Evolutionary conservation across 495 filamentous ascomycete genomes (phyloP).

Genomic region (Neurospora tetrasperma): DNA sequence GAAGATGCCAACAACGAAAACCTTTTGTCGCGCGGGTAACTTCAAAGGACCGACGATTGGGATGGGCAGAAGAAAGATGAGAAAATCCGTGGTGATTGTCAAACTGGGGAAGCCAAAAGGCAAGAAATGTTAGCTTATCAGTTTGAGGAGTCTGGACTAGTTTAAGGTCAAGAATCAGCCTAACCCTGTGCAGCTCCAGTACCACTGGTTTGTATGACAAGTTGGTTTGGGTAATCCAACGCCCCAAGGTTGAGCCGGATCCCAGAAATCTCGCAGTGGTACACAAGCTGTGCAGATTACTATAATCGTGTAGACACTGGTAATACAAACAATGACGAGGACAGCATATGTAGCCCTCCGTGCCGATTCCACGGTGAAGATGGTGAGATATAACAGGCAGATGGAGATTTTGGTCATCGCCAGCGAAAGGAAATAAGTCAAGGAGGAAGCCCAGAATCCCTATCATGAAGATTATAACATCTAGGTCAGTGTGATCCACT

Average conservation of each 20-base stretch:
- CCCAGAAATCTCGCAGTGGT: conserved; percentile 23
- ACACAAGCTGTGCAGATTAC: conserved; percentile 15
- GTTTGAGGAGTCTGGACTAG: neutral
- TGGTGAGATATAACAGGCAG: conserved; percentile 19
- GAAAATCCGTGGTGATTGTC: conserved; percentile 39
- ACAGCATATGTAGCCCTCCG: conserved; percentile 9
- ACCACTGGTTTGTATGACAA: neutral
- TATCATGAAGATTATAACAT: neutral
- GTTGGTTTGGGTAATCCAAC: neutral
- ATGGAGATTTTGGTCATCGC: conserved; percentile 20
- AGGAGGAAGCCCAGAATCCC: conserved; percentile 16
- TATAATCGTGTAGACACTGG: conserved; percentile 3
- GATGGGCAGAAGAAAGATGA: conserved; percentile 32
- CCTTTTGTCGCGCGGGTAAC: conserved; percentile 26
- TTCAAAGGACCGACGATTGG: conserved; percentile 25
- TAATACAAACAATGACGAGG: conserved; percentile 11
- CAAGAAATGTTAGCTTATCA: neutral
- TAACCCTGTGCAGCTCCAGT: conserved; percentile 18
- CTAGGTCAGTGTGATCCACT: neutral
- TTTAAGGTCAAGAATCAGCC: neutral
- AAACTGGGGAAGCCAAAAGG: conserved; percentile 12
- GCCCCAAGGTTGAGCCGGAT: conserved; percentile 10
- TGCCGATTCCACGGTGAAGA: conserved; percentile 19
- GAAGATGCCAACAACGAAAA: conserved; percentile 27
- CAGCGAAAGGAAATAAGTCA: conserved; percentile 13